Base-by-base conservation (phyloP, 768 basidiomycete species). In the Hygrocybe punicea region DNA sequence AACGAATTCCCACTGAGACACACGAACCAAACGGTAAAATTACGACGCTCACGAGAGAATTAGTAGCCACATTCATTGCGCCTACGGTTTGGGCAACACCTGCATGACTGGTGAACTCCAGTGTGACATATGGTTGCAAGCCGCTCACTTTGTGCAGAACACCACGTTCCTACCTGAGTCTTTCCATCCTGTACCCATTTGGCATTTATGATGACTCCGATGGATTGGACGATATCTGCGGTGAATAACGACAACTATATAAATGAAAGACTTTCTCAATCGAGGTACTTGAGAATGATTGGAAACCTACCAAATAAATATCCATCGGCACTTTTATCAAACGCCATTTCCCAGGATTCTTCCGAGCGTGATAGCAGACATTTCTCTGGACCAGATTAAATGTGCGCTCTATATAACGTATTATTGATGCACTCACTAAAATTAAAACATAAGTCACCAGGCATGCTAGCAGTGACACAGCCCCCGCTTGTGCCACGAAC, bases 151-250 rank as follows among this genome's bases (percentile, higher is more conserved):
- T 58, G 57, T 21, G 51, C 44, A 2, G 39, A 21, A 46, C 57
- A 58, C 21, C 35, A 53, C 1, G 24, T 11, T 9, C 57, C 57
- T 14, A 39, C 47, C 24, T 48, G 33, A 33, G 33, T 14, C 33
- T 58, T 58, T 7, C 57, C 57, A 23, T 53, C 51, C 16, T 58
- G 36, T 4, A 58, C 50, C 57, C 57, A 58, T 24, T 48, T 53
- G 1, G 50, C 21, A 24, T 47, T 45, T 19, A 58, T 48, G 23
- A 46, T 11, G 35, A 23, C 52, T 13, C 37, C 39, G 40, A 53
- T 35, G 10, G 51, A 39, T 21, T 33, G 34, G 6, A 45, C 17
- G 4, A 46, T 25, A 21, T 58, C 57, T 17, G 51, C 57, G 23
- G 40, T 17, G 45, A 58, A 58, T 7, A 58, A 29, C 1, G 57